Conservation (phyloP, 192 early-diverging fungal genomes). For the Backusella luteola region DNA sequence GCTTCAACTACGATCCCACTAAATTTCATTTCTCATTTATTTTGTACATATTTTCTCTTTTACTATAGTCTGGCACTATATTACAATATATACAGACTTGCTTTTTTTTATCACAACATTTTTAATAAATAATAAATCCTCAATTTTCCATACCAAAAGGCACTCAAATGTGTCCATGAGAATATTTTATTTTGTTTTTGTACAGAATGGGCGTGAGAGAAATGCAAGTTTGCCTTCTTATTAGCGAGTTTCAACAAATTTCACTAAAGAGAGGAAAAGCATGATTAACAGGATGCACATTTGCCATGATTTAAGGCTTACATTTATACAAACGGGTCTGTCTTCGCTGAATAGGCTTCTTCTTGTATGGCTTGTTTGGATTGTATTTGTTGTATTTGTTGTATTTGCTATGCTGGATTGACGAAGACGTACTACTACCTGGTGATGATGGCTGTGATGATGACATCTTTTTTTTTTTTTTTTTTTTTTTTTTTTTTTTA, state of each 20-base stretch:
- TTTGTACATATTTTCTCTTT: neutral
- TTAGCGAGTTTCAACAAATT: constrained; percentile 25
- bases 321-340: constrained; percentile 17
- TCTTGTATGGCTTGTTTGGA: neutral
- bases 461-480: neutral
- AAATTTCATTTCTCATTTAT: neutral
- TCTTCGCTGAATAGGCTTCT: constrained; percentile 16
- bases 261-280: constrained; percentile 6
- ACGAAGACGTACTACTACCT: neutral
- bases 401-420: neutral
- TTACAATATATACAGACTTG: neutral
- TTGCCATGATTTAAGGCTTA: neutral
- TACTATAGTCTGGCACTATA: neutral
- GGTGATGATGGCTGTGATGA: neutral
- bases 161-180: neutral
- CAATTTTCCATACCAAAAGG: neutral
- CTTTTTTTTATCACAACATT: neutral
- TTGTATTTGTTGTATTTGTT: neutral
- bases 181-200: constrained; percentile 6
- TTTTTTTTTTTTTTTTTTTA: no score
- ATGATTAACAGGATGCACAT: neutral
- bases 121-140: neutral
- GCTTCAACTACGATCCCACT: neutral
- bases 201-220: neutral
- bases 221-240: neutral